Percentiles rank a stretch among this genome's conserved stretches.
Conservation (phyloP, 768 basidiomycete genomes). For the Trametes elegans region DNA sequence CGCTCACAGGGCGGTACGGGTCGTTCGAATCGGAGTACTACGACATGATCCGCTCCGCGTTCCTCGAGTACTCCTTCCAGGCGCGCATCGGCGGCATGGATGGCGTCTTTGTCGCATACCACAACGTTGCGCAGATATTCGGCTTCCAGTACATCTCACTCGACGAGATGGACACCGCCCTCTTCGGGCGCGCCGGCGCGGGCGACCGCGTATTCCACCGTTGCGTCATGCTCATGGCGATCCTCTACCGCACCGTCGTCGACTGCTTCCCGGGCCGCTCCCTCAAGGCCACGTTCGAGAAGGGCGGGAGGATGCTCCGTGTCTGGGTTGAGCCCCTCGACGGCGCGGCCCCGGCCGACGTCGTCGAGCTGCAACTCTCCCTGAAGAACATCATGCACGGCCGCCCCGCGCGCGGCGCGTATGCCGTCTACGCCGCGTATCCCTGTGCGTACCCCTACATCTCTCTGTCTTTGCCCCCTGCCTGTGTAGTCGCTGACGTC, state of each 20-base stretch:
- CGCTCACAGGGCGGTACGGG: conserved; percentile 57
- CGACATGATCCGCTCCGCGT: conserved; percentile 90
- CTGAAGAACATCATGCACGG: conserved; percentile 45
- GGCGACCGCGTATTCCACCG: conserved; percentile 77
- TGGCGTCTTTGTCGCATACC: conserved; percentile 85
- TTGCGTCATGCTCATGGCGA: conserved; percentile 70
- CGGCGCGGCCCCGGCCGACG: conserved; percentile 41
- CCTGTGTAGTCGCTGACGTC: no score
- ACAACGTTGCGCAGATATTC: conserved; percentile 83
- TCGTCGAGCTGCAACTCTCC: conserved; percentile 58
- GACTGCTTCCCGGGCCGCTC: conserved; percentile 61
- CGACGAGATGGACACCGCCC: conserved; percentile 79
- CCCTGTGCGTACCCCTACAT: conserved; percentile 9
- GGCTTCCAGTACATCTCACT: conserved; percentile 94
- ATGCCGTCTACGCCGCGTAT: conserved; percentile 6
- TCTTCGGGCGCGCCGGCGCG: conserved; percentile 63
- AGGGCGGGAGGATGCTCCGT: conserved; percentile 44
- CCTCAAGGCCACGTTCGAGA: conserved; percentile 62
- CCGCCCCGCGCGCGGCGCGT: conserved; percentile 32
- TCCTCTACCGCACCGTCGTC: conserved; percentile 54
- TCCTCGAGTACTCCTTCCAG: conserved; percentile 90
- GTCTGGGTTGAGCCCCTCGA: conserved; percentile 67
- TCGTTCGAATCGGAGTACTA: conserved; percentile 95
- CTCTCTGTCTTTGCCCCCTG: background rate
- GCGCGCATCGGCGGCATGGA: conserved; percentile 97